These are phyloP conservation scores for Bipolaris zeicola DNA, from an alignment of 2,329 filamentous ascomycete species.

Conservation along the genomic window DNA sequence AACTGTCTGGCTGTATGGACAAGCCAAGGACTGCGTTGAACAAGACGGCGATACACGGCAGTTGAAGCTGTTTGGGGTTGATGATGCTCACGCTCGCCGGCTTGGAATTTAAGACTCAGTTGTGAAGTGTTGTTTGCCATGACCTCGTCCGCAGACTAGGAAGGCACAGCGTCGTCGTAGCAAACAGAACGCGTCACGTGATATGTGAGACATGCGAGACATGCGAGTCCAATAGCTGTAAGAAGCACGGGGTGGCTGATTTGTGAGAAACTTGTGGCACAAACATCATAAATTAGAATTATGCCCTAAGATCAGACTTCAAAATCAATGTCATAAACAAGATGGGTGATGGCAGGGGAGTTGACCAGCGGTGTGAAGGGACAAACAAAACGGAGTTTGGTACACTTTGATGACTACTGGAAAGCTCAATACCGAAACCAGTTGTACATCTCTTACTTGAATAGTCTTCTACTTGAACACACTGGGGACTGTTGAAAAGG, in stretches of 20 bases:
- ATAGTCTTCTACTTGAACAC: neutral
- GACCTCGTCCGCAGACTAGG: neutral
- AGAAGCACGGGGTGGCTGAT: too few species aligned
- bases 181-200: conserved; percentile 5
- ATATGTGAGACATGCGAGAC: neutral
- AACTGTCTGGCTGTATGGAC: neutral
- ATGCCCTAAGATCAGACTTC: too few species aligned
- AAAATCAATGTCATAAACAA: neutral
- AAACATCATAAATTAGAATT: neutral
- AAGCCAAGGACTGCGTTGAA: neutral
- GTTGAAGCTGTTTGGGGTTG: neutral
- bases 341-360: neutral
- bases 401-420: neutral
- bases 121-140: conserved; percentile 2
- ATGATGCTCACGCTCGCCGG: neutral
- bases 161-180: conserved; percentile 6
- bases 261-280: neutral
- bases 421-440: neutral
- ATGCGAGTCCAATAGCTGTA: neutral
- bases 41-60: neutral
- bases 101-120: neutral
- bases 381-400: neutral
- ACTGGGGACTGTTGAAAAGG: too few species aligned
- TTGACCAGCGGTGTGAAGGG: neutral
- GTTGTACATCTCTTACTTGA: neutral